Base-by-base conservation (phyloP, 768 basidiomycete species). In the Symmetrospora coprosmae region DNA sequence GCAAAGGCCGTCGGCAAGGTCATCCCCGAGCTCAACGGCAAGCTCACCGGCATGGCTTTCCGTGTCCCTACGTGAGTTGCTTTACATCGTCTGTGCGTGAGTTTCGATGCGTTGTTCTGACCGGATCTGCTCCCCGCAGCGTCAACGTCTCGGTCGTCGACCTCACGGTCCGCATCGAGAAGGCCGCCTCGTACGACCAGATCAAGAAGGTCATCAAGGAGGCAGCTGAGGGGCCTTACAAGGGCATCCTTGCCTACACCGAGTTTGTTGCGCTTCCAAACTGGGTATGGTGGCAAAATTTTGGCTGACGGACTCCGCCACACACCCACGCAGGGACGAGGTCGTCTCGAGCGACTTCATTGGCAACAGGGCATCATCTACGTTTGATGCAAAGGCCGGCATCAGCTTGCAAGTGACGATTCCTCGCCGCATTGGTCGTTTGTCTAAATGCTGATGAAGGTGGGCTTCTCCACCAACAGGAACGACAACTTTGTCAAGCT, bases 401-500 rank as follows among this genome's bases (percentile, higher is more conserved):
- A 97, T 97, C 73, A n/a, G n/a, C n/a, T n/a, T n/a, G n/a, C n/a
- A n/a, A n/a, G n/a, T n/a, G n/a, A n/a, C 38, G 13, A 39, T 19
- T 39, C 38, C 38, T 39, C 19, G 19, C 38, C 38, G 38, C 38
- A 39, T 45, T 45, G 19, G 19, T 19, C 28, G 7, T 27, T 27
- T 21, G n/a, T 21, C 19, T 27, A 45, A 27, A n/a, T 27, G 19
- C 16, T 21, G 41, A 43, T 25, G 21, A 75, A 75, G 63, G 92
- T 86, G 40, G 91, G 91, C 68, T 96, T 97, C 72, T 79, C 82
- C 72, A 81, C 96, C 72, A n/a, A n/a, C n/a, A n/a, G n/a, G n/a
- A 94, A 85, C 82, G 70, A 76, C 64, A 83, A 83, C 76, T 96
- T 97, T 70, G 86, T 96, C 78, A 97, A 97, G 81, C 81, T 94